A percentile compares a stretch with the other conserved stretches of the same genome.
These are phyloP conservation scores for Paecilomyces sp. DNA, from an alignment of 2,329 filamentous ascomycete species.

Conservation along the genomic window DNA sequence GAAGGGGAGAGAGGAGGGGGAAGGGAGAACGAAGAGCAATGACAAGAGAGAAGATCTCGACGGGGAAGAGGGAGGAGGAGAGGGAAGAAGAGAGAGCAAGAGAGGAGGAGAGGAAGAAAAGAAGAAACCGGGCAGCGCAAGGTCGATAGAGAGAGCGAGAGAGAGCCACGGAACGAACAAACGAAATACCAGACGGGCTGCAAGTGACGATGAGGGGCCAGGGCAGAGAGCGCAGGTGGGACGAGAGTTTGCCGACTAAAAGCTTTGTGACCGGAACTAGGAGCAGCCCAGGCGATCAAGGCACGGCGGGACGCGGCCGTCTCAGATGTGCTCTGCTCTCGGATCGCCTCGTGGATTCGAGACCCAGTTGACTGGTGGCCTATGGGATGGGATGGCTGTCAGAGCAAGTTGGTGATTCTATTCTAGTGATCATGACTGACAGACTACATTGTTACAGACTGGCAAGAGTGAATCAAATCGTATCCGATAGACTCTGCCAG, in stretches of 20 bases:
- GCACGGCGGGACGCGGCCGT: constrained; percentile 2
- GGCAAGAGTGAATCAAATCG: too few species aligned
- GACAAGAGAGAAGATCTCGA: constrained; percentile 2
- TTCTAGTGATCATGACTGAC: too few species aligned
- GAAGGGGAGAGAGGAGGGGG: constrained; percentile 9
- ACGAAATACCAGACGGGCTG: constrained; percentile 9
- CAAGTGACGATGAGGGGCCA: constrained; percentile 13
- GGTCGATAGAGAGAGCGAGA: background rate
- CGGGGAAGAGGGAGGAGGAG: constrained; percentile 9
- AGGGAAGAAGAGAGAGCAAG: constrained; percentile 9
- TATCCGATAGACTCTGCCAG: too few species aligned
- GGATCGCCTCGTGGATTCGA: background rate
- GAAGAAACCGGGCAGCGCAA: constrained; percentile 9
- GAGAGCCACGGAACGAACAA: constrained; percentile 13
- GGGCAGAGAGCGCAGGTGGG: constrained; percentile 9
- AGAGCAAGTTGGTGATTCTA: too few species aligned
- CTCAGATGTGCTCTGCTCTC: background rate
- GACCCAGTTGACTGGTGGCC: too few species aligned
- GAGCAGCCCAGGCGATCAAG: background rate
- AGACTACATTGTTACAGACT: too few species aligned
- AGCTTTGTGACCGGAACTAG: background rate
- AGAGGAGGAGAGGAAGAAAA: constrained; percentile 11
- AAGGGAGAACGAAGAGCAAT: constrained; percentile 5
- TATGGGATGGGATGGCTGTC: too few species aligned
- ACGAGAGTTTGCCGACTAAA: constrained; percentile 14